These are phyloP conservation scores for Pharus latifolius DNA, from an alignment of 176 grass and related monocot genomes.

Conservation along the genomic window DNA sequence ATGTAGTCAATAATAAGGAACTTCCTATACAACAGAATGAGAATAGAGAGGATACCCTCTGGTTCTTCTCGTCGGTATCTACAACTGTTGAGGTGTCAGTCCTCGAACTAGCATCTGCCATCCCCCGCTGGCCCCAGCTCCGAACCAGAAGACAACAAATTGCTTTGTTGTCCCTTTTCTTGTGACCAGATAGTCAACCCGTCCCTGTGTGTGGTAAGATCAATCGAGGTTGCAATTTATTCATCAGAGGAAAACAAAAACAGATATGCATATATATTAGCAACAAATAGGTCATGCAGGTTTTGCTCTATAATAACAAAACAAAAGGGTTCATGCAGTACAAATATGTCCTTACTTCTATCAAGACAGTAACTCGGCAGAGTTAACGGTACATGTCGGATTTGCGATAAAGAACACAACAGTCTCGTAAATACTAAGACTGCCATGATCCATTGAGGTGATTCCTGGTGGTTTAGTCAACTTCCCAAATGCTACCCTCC, in stretches of 20 bases:
- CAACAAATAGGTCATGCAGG: neutral
- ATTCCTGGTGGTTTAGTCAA: neutral
- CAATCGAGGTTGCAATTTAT: neutral
- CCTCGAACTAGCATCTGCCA: slow-evolving; percentile 57
- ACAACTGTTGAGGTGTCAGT: slow-evolving; percentile 50
- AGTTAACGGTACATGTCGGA: neutral
- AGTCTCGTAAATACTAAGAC: neutral
- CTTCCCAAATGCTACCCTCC: neutral
- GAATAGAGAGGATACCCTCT: slow-evolving; percentile 28
- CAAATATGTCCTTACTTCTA: neutral
- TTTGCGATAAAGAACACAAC: neutral
- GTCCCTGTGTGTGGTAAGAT: neutral
- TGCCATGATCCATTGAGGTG: neutral
- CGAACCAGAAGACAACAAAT: slow-evolving; percentile 45
- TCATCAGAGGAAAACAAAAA: slow-evolving; percentile 11
- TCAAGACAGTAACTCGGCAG: neutral
- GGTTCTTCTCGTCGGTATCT: slow-evolving; percentile 52
- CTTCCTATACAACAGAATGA: neutral
- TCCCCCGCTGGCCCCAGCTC: slow-evolving; percentile 26
- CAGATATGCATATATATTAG: slow-evolving; percentile 6
- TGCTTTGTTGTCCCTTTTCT: slow-evolving; percentile 36
- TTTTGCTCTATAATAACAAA: slow-evolving; percentile 16
- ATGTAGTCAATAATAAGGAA: neutral
- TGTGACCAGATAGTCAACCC: neutral
- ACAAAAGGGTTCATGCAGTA: neutral